A percentile compares a stretch with the other conserved stretches of the same genome.
These are phyloP conservation scores for Volvox reticuliferus DNA, from an alignment of 139 green algal species.

Conservation along the genomic window DNA sequence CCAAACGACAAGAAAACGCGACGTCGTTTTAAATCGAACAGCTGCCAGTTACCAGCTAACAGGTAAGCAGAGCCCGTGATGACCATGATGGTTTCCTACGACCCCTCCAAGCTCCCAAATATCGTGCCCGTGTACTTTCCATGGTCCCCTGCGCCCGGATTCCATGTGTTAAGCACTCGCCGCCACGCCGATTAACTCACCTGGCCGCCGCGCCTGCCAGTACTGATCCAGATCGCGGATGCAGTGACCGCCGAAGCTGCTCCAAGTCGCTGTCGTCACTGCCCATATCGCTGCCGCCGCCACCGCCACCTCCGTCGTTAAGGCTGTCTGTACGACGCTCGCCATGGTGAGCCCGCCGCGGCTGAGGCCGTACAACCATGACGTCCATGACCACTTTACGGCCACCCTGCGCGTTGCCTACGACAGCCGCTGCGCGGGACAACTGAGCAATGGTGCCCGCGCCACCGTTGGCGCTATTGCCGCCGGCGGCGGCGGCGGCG, in stretches of 20 bases:
- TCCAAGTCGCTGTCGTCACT: conserved; percentile 5
- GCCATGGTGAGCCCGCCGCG: not conserved
- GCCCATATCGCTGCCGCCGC: not conserved
- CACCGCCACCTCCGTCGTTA: not conserved
- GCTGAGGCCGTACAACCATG: conserved; percentile 1
- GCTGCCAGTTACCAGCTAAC: too few species aligned
- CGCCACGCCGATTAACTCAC: not conserved
- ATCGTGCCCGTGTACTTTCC: too few species aligned
- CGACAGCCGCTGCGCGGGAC: not conserved
- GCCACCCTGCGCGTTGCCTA: conserved; percentile 7
- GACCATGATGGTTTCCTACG: too few species aligned
- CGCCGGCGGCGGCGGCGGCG: not conserved
- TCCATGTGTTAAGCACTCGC: too few species aligned
- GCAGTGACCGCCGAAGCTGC: not conserved
- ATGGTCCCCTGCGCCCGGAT: too few species aligned
- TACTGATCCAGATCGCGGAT: not conserved
- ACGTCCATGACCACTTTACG: conserved; percentile 46
- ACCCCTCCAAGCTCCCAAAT: too few species aligned
- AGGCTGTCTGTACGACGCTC: not conserved
- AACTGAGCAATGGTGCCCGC: conserved; percentile 16
- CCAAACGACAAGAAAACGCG: too few species aligned
- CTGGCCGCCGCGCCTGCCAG: not conserved
- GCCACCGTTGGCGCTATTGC: not conserved
- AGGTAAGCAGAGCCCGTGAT: too few species aligned
- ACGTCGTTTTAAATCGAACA: too few species aligned